Evolutionary conservation across 2,329 filamentous ascomycete species (phyloP), one percentile per base, ranked within the genome.

Genomic region (Ceratocystis smalleyi): DNA sequence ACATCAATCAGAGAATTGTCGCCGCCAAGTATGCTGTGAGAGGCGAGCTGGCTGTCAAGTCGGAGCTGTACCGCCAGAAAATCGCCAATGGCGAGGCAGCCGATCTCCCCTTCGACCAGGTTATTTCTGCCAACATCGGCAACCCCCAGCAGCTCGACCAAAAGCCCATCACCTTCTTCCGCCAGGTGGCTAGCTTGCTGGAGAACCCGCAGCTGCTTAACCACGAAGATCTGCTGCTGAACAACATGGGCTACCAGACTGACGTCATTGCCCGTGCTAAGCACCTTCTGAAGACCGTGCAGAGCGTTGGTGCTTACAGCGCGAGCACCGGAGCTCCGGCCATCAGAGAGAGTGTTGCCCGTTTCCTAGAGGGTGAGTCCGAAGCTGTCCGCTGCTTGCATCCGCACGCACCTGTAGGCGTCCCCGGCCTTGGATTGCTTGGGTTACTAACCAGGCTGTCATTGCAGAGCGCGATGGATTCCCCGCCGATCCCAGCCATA

Each of bases 71-170:
- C 78, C 87, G 92, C 67, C 86, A 86, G 63, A 80, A 82, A 71
- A 79, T 96, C 67, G 77, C 79, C 68, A 81, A 83, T 68, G 83
- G 81, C 70, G 80, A 74, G 69, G 74, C 71, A 66, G 45, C 43
- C 19, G 74, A 74, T 71, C 80, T 97, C 61, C 92, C 94, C 60
- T 99, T 99, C 75, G 81, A 89, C 71, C 82, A 90, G 67, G 86
- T 99, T 75, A 92, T 99, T 77, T 91, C 89, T 68, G 94, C 94
- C 76, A 99, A 99, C 78, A 99, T 99, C 72, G 94, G 94, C 73
- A 99, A 99, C 79, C 94, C 94, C 3, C 94, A 99, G 77, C 94
- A 99, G 77, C 84, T 99, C 68, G 94, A 96, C 77, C 94, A 99
- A 81, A 95, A 97, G 81, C 94, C 94, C 71, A 92, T 99, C 71